A percentile compares a stretch with the other conserved stretches of the same genome.
phyloP scores from a whole-genome alignment of 306 rosid genomes.

The Luffa acutangula region DNA sequence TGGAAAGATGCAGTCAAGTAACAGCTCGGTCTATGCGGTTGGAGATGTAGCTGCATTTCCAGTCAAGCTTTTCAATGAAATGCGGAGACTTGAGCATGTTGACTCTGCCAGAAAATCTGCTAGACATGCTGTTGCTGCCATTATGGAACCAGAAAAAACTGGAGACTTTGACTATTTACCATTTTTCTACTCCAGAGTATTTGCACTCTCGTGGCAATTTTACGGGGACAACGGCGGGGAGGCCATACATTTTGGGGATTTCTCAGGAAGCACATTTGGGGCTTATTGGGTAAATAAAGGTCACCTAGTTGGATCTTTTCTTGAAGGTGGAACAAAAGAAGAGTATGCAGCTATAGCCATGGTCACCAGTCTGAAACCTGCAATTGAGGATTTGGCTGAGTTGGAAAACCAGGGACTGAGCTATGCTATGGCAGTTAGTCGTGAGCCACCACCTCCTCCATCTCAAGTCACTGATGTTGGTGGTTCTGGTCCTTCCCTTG shows the following conservation, averaged over 20 bases:
- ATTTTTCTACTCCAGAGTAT: conserved; percentile 89
- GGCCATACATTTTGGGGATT: conserved; percentile 72
- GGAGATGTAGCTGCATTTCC: conserved; percentile 99
- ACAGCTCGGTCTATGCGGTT: conserved; percentile 74
- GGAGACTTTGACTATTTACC: conserved; percentile 84
- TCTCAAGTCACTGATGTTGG: conserved; percentile 15
- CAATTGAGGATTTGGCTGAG: conserved; percentile 55
- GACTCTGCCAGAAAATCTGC: conserved; percentile 90
- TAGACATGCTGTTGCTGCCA: conserved; percentile 57
- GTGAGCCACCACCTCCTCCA: conserved; percentile 22
- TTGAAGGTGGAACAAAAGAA: conserved; percentile 72
- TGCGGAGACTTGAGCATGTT: conserved; percentile 88
- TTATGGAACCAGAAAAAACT: conserved; percentile 55
- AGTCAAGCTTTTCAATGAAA: conserved; percentile 77
- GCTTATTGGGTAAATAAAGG: conserved; percentile 87
- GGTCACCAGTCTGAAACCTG: conserved; percentile 64
- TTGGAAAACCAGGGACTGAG: conserved; percentile 77
- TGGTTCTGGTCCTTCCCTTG: conserved; percentile 23
- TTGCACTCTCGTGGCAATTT: conserved; percentile 94
- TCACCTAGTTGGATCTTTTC: conserved; percentile 69
- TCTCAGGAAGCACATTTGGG: conserved; percentile 65
- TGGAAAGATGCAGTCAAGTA: conserved; percentile 79
- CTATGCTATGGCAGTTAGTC: conserved; percentile 50
- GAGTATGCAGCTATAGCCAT: conserved; percentile 63
- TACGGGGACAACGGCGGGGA: conserved; percentile 82